Base-by-base conservation (phyloP, 108 stramenopile genomes). In the Fistulifera pelliculosa region DNA sequence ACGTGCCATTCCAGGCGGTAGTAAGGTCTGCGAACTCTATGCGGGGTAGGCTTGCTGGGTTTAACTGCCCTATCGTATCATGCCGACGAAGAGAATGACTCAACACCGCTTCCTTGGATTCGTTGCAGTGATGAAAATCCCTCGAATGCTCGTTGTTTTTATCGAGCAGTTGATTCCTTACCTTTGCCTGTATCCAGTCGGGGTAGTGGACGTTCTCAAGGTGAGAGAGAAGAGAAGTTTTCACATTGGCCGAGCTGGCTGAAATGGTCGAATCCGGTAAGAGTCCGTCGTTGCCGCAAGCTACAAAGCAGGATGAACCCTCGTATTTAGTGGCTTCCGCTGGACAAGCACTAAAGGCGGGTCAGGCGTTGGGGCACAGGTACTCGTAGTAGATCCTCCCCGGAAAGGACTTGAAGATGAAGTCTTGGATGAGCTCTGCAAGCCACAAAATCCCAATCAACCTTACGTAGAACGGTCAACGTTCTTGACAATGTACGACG, bases 51-150 rank as follows among this genome's bases (percentile, higher is more conserved):
- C 0, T 27, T 94, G 41, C 70, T 98, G 27, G 95, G 95, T 7
- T 60, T 98, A 41, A 84, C 93, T 35, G 66, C 88, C 7, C 70
- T 94, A 24, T 61, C 77, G 4, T 73, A 83, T 64, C 76, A 83
- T 51, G 75, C 65, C 1, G 1, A 70, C 18, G 62, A 59, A n/a
- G 69, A 62, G 1, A 52, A 70, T 10, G 31, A 8, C 3, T 35
- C 31, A 6, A 6, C 31, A 35, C 63, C 81, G 0, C 55, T 92
- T 16, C 53, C 55, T 39, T 92, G 85, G 81, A 11, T 96, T 2
- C 75, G 92, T 22, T 96, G 93, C 69, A 87, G 85, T 35, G 97
- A 98, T 63, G 90, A 90, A 15, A 98, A 96, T 74, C 91, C 94
- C 44, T 74, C 83, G 53, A 94, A 94, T 71, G 65, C 69, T 8